Evolutionary conservation across 1,284 basidiomycete genomes (phyloP).

Genomic region (Trametes polyzona): DNA sequence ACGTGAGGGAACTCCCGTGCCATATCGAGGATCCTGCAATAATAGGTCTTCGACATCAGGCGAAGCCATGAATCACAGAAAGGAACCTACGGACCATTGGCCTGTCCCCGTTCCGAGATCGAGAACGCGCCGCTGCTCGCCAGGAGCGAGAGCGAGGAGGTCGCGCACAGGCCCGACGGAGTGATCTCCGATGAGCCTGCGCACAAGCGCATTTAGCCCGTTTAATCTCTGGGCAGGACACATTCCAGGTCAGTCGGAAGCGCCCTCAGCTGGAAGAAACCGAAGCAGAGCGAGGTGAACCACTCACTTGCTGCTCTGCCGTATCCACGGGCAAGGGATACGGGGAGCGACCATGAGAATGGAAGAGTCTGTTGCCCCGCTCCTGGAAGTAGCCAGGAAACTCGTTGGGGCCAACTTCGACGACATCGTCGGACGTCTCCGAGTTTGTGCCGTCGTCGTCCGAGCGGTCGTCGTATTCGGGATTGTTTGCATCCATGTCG

Average conservation of each 20-base stretch:
- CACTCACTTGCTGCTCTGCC: conserved; percentile 60
- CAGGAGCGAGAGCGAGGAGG: conserved; percentile 44
- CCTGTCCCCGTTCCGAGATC: conserved; percentile 77
- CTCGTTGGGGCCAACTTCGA: conserved; percentile 49
- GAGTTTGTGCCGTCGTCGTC: conserved; percentile 39
- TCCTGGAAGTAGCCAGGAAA: conserved; percentile 62
- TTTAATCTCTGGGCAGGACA: conserved; percentile 56
- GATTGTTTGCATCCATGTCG: conserved; percentile 13
- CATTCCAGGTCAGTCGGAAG: conserved; percentile 11
- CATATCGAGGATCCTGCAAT: conserved; percentile 71
- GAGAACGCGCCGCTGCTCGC: conserved; percentile 52
- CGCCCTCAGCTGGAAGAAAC: not conserved
- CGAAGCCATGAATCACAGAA: not conserved
- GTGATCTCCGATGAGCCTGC: conserved; percentile 50
- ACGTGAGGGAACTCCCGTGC: conserved; percentile 63
- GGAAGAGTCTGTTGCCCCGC: conserved; percentile 61
- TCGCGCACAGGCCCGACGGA: conserved; percentile 61
- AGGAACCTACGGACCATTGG: conserved; percentile 56
- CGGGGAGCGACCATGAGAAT: conserved; percentile 59
- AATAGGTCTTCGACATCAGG: conserved; percentile 2
- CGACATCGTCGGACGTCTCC: conserved; percentile 46
- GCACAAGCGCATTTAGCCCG: conserved; percentile 51
- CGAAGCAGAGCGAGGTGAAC: not conserved
- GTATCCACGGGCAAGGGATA: conserved; percentile 73
- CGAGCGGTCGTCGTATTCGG: conserved; percentile 14